Evolutionary conservation across 768 basidiomycete genomes (phyloP).

Genomic region (Steccherinum ochraceum): DNA sequence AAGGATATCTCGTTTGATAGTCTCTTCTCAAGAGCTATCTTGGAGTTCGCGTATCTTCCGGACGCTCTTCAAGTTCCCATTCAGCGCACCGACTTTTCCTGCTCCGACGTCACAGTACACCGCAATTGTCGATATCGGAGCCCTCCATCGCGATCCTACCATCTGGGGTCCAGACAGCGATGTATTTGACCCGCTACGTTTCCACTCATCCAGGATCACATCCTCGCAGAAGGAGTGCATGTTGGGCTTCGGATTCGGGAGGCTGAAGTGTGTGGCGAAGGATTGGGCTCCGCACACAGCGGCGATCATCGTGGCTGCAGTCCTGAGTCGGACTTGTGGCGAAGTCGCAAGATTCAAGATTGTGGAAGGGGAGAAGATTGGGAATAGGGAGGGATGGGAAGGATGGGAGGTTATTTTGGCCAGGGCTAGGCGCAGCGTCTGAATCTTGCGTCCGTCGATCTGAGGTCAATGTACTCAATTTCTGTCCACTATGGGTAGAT

Average conservation of each 20-base stretch:
- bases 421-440: not conserved
- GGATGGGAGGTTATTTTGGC: constrained; percentile 4
- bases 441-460: not conserved
- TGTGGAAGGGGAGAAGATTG: constrained; percentile 1
- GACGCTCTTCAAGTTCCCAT: not conserved
- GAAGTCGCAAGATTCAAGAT: not conserved
- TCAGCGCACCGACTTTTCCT: not conserved
- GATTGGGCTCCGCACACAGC: constrained; percentile 48
- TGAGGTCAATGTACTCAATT: too few relatives aligned
- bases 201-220: constrained; percentile 25
- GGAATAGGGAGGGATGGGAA: constrained; percentile 10
- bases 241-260: constrained; percentile 43
- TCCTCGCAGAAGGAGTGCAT: constrained; percentile 17
- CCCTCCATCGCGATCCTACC: constrained; percentile 15
- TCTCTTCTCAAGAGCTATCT: not conserved
- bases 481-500: not conserved
- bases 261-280: constrained; percentile 39
- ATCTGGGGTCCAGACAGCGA: constrained; percentile 32
- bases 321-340: not conserved
- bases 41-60: not conserved
- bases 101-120: not conserved
- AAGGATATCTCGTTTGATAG: constrained; percentile 30
- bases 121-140: constrained; percentile 12
- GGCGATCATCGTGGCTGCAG: constrained; percentile 34
- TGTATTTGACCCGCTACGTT: constrained; percentile 38